A percentile compares a stretch with the other conserved stretches of the same genome.
These are phyloP conservation scores for Aquilaria sinensis DNA, from an alignment of 345 rosid species.

Conservation along the genomic window DNA sequence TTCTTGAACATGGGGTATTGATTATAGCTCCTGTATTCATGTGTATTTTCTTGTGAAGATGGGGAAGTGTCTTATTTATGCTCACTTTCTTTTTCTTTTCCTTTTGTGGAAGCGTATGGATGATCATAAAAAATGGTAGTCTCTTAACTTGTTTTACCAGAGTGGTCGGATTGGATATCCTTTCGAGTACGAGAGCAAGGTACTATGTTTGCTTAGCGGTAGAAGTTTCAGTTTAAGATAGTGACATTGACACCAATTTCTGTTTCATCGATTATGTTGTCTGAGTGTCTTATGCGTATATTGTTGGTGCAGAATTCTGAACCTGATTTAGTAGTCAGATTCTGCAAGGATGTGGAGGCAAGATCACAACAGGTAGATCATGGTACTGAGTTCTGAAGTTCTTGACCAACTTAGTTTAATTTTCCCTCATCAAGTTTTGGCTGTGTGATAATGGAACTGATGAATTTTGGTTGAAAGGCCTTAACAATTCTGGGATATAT, in stretches of 20 bases:
- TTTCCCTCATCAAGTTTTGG: constrained; percentile 1
- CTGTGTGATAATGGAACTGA: not conserved
- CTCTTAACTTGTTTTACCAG: constrained; percentile 44
- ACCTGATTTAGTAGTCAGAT: constrained; percentile 61
- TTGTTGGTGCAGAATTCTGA: constrained; percentile 36
- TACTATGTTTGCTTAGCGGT: constrained; percentile 17
- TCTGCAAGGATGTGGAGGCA: constrained; percentile 90
- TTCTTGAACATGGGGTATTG: not conserved
- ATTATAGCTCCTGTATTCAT: not conserved
- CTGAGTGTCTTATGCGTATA: not conserved
- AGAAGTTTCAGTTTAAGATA: not conserved
- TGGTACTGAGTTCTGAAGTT: constrained; percentile 25
- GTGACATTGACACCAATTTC: not conserved
- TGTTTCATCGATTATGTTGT: not conserved
- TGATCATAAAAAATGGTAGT: constrained; percentile 22
- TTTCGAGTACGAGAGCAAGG: constrained; percentile 65
- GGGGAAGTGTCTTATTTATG: not conserved
- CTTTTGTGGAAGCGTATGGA: not conserved
- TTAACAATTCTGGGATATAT: too few species aligned
- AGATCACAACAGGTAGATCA: constrained; percentile 71
- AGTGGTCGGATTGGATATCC: constrained; percentile 64
- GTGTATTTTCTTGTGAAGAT: not conserved
- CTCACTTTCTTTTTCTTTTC: constrained; percentile 4
- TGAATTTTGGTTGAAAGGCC: not conserved
- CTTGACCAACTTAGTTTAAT: constrained; percentile 13